Evolutionary conservation across 768 basidiomycete genomes (phyloP).

Genomic region (Tylopilus plumbeoviolaceoides): DNA sequence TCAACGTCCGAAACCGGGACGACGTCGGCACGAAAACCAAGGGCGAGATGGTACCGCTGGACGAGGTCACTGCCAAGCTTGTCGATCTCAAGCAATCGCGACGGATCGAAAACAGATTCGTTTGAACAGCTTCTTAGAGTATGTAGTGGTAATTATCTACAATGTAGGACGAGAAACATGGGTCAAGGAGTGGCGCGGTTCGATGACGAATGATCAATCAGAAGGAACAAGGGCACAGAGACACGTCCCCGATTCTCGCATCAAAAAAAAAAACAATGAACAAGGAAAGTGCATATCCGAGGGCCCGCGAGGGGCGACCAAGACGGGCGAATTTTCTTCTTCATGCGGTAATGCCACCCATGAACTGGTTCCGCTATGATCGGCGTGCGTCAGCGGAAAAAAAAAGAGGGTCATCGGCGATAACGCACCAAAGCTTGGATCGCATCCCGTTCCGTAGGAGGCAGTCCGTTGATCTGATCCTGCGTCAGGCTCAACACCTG

Average conservation of each 20-base stretch:
- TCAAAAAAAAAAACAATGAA: too few relatives aligned
- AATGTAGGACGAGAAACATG: background rate
- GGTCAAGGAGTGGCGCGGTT: background rate
- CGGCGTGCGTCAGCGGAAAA: conserved; percentile 1
- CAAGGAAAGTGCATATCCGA: background rate
- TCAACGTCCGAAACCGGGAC: conserved; percentile 95
- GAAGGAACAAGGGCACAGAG: background rate
- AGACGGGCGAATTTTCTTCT: background rate
- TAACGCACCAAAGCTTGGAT: conserved; percentile 70
- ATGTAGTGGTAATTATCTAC: conserved; percentile 4
- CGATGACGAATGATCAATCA: background rate
- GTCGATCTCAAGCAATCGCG: conserved; percentile 61
- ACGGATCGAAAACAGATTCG: conserved; percentile 52
- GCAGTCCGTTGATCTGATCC: conserved; percentile 79
- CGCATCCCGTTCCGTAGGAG: conserved; percentile 71
- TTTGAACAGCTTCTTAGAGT: conserved; percentile 16
- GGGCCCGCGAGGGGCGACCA: background rate
- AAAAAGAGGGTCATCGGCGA: background rate
- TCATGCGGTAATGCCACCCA: conserved; percentile 29
- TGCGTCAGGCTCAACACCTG: conserved; percentile 80
- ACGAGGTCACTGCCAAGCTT: conserved; percentile 66
- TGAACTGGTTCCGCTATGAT: conserved; percentile 32
- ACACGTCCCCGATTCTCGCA: too few relatives aligned
- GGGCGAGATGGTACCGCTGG: conserved; percentile 70
- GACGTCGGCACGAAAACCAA: conserved; percentile 84